These are phyloP conservation scores for Isabelozyma pseudorhagii DNA, from an alignment of 805 yeast species.

Conservation along the genomic window DNA sequence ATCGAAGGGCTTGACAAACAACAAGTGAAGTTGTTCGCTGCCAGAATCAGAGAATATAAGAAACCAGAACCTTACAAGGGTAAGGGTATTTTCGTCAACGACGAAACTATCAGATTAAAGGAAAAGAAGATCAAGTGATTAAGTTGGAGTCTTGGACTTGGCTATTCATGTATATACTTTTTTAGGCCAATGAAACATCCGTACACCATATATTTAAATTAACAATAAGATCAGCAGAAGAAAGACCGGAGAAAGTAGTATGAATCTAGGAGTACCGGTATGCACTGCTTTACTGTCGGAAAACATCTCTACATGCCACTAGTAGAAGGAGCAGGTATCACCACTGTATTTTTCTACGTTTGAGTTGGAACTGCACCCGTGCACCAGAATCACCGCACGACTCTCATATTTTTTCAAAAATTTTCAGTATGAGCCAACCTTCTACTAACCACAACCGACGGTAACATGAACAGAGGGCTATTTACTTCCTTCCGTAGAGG, in stretches of 20 bases:
- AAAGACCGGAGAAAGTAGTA: no score
- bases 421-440: background rate
- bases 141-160: no score
- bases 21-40: conserved; percentile 84
- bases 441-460: background rate
- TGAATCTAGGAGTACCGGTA: no score
- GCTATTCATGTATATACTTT: no score
- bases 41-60: conserved; percentile 76
- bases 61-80: conserved; percentile 99
- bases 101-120: conserved; percentile 87
- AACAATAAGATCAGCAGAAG: no score
- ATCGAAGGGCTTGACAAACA: conserved; percentile 88
- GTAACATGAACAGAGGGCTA: background rate
- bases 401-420: background rate
- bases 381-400: background rate
- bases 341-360: no score
- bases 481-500: background rate
- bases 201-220: no score
- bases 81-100: conserved; percentile 90
- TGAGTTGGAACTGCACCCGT: background rate
- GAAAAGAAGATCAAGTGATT: conserved; percentile 85
- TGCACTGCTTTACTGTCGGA: no score
- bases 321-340: no score
- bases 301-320: no score
- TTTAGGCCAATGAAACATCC: no score